Evolutionary conservation across 2,329 filamentous ascomycete genomes (phyloP).

Genomic region (Nemania sp.): DNA sequence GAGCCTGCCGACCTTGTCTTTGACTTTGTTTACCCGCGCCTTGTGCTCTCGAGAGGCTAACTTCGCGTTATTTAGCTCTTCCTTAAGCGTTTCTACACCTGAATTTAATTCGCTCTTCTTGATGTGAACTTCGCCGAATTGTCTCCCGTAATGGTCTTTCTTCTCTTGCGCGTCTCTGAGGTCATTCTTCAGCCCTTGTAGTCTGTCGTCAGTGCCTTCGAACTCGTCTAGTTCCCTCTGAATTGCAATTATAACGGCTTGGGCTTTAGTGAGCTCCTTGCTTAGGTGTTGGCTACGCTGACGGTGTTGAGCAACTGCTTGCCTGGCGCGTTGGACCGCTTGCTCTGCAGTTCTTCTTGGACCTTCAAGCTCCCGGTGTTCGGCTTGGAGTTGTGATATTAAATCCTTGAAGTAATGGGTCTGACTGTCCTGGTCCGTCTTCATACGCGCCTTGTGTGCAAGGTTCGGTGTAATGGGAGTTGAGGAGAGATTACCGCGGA

Average conservation of each 20-base stretch:
- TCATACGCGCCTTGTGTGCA: slow-evolving; percentile 75
- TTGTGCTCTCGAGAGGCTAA: slow-evolving; percentile 55
- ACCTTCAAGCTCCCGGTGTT: slow-evolving; percentile 65
- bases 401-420: slow-evolving; percentile 65
- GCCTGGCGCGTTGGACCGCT: slow-evolving; percentile 61
- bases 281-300: slow-evolving; percentile 65
- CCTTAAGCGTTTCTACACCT: slow-evolving; percentile 56
- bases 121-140: slow-evolving; percentile 65
- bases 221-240: slow-evolving; percentile 73
- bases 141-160: slow-evolving; percentile 62
- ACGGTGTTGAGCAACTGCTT: slow-evolving; percentile 60
- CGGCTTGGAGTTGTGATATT: slow-evolving; percentile 65
- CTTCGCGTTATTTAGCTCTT: slow-evolving; percentile 52
- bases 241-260: slow-evolving; percentile 66
- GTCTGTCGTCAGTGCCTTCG: slow-evolving; percentile 74
- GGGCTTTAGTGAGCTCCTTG: slow-evolving; percentile 68
- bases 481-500: slow-evolving; percentile 53
- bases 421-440: slow-evolving; percentile 78
- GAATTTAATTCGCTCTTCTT: slow-evolving; percentile 62
- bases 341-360: slow-evolving; percentile 62
- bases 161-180: slow-evolving; percentile 65
- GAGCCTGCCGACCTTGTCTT: slow-evolving; percentile 63
- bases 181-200: slow-evolving; percentile 69
- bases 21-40: slow-evolving; percentile 65
- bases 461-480: slow-evolving; percentile 59